Percentiles rank a stretch among this genome's conserved stretches.
phyloP scores from a whole-genome alignment of 352 stramenopile species.

The Ophiocytium majus region DNA sequence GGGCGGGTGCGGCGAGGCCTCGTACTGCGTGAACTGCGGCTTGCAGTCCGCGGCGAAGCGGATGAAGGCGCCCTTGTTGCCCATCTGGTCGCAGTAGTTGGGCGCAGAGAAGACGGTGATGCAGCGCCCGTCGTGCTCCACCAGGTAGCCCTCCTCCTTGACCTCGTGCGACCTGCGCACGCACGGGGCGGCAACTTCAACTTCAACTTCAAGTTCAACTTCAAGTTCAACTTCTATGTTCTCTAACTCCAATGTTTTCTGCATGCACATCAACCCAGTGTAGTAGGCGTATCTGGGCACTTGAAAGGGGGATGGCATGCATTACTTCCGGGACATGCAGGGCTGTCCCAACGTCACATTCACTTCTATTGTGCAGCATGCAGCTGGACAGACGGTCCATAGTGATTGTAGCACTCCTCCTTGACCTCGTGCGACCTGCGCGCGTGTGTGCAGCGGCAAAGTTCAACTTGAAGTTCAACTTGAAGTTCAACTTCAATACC shows the following conservation, averaged over 20 bases:
- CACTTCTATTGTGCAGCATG: too few relatives aligned
- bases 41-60: constrained; percentile 83
- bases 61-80: constrained; percentile 99
- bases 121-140: constrained; percentile 97
- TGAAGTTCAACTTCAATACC: too few relatives aligned
- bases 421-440: constrained; percentile 48
- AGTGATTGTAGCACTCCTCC: constrained; percentile 92
- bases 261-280: too few relatives aligned
- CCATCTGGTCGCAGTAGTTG: constrained; percentile 99
- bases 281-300: too few relatives aligned
- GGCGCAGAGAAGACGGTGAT: constrained; percentile 99
- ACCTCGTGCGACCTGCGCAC: constrained; percentile 38
- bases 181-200: background rate
- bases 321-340: too few relatives aligned
- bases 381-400: too few relatives aligned
- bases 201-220: too few relatives aligned
- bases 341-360: too few relatives aligned
- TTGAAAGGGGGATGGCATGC: too few relatives aligned
- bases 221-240: too few relatives aligned
- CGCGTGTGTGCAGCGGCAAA: background rate
- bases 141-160: constrained; percentile 88
- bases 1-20: constrained; percentile 46
- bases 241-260: too few relatives aligned
- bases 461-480: too few relatives aligned
- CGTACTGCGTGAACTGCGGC: constrained; percentile 53